Percentiles rank a stretch among this genome's conserved stretches.
Conservation (phyloP, 176 grass and related monocot species). For the Triticum aestivum region DNA sequence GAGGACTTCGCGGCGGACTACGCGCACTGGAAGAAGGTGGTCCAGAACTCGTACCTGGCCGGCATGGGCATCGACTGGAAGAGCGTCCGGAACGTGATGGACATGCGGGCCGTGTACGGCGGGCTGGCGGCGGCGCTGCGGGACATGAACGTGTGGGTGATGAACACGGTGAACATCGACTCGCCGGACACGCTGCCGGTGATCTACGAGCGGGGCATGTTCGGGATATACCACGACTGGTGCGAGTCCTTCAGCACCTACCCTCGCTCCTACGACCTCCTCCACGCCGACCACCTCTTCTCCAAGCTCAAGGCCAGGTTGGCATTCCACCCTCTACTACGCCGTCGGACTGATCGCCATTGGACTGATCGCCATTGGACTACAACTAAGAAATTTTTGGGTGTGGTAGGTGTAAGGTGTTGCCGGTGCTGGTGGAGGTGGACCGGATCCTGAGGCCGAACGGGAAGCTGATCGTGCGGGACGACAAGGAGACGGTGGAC, state of each 20-base stretch:
- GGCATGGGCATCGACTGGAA: slow-evolving; percentile 93
- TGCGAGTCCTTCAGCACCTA: slow-evolving; percentile 85
- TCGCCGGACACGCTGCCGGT: slow-evolving; percentile 77
- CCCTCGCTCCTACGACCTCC: slow-evolving; percentile 78
- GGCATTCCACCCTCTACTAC: neutral
- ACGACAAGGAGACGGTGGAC: slow-evolving; percentile 63
- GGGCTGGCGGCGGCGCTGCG: slow-evolving; percentile 72
- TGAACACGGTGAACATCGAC: slow-evolving; percentile 72
- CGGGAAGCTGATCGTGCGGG: slow-evolving; percentile 76
- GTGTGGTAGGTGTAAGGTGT: slow-evolving; percentile 56
- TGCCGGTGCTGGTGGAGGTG: slow-evolving; percentile 72
- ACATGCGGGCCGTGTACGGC: slow-evolving; percentile 92
- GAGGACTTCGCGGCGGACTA: slow-evolving; percentile 74
- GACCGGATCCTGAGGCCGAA: slow-evolving; percentile 77
- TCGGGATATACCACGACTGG: slow-evolving; percentile 85
- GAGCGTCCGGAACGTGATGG: slow-evolving; percentile 81
- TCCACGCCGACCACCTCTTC: slow-evolving; percentile 83
- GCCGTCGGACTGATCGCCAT: neutral
- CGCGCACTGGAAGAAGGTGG: slow-evolving; percentile 71
- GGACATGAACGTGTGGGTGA: slow-evolving; percentile 73
- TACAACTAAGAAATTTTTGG: no score
- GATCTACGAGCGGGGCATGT: slow-evolving; percentile 68
- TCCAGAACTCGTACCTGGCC: slow-evolving; percentile 66
- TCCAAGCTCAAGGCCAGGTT: slow-evolving; percentile 70
- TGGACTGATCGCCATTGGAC: neutral